A percentile compares a stretch with the other conserved stretches of the same genome.
These are phyloP conservation scores for Fusarium nodosum DNA, from an alignment of 2,329 filamentous ascomycete genomes.

Conservation along the genomic window DNA sequence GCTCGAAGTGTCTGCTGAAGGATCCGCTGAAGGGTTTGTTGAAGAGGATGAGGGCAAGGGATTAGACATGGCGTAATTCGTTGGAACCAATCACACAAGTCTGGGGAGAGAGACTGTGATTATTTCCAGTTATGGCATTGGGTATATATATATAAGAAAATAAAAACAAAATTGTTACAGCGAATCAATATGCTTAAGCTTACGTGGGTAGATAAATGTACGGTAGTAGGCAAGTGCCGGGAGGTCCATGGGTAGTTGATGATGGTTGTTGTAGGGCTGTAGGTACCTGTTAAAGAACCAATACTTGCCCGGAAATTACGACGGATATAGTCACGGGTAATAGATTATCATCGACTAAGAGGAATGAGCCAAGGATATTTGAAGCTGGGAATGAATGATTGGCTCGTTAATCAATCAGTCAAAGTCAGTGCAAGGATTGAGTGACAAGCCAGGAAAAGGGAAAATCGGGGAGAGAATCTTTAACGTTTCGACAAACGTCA, in stretches of 20 bases:
- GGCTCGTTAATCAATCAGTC: conserved; percentile 13
- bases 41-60: conserved; percentile 48
- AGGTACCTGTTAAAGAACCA: conserved; percentile 14
- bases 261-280: conserved; percentile 22
- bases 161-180: neutral
- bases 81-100: conserved; percentile 9
- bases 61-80: conserved; percentile 50
- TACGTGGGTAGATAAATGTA: neutral
- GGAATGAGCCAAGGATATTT: neutral
- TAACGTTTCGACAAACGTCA: conserved; percentile 9
- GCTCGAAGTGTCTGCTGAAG: conserved; percentile 3
- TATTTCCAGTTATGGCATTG: conserved; percentile 8
- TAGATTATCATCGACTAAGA: conserved; percentile 16
- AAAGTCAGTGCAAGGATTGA: conserved; percentile 20
- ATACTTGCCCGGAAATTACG: conserved; percentile 8
- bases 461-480: conserved; percentile 13
- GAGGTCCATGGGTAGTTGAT: neutral
- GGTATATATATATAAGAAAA: neutral
- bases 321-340: conserved; percentile 6
- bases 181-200: neutral
- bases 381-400: conserved; percentile 25
- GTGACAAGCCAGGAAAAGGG: conserved; percentile 13
- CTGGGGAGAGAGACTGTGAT: conserved; percentile 45
- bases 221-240: neutral
- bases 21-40: conserved; percentile 8